Evolutionary conservation across 805 yeast genomes (phyloP).

Genomic region (Torulaspora gathmanii): DNA sequence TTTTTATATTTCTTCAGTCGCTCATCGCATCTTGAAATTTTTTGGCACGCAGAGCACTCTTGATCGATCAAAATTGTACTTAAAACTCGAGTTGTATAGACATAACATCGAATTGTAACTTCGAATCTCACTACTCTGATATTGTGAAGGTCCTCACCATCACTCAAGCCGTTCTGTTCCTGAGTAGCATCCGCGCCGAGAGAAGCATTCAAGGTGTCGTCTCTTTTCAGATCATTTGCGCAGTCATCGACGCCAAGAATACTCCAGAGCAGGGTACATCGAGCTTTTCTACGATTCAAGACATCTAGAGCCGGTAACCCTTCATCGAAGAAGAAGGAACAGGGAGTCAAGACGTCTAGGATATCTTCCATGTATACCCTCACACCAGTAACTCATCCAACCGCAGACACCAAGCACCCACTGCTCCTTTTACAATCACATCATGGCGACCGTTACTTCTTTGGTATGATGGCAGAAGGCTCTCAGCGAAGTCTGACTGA

Average conservation of each 20-base stretch:
- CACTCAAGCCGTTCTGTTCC: not conserved
- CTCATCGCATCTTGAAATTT: conserved; percentile 8
- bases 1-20: not conserved
- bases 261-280: not conserved
- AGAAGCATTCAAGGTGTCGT: conserved; percentile 12
- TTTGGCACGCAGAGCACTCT: conserved; percentile 1
- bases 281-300: not conserved
- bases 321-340: not conserved
- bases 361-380: conserved; percentile 43
- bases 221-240: conserved; percentile 3
- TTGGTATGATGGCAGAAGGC: conserved; percentile 85
- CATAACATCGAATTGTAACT: not conserved
- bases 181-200: not conserved
- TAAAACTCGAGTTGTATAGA: not conserved
- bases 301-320: not conserved
- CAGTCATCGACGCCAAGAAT: conserved; percentile 3
- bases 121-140: not conserved
- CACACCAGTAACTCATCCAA: conserved; percentile 54
- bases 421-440: conserved; percentile 44
- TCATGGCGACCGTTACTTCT: conserved; percentile 46
- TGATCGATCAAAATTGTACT: not conserved
- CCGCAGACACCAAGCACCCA: conserved; percentile 57
- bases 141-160: not conserved
- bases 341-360: conserved; percentile 5
- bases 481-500: conserved; percentile 71